Evolutionary conservation across 1,284 basidiomycete genomes (phyloP).

Genomic region (Porogramme epimiltina): DNA sequence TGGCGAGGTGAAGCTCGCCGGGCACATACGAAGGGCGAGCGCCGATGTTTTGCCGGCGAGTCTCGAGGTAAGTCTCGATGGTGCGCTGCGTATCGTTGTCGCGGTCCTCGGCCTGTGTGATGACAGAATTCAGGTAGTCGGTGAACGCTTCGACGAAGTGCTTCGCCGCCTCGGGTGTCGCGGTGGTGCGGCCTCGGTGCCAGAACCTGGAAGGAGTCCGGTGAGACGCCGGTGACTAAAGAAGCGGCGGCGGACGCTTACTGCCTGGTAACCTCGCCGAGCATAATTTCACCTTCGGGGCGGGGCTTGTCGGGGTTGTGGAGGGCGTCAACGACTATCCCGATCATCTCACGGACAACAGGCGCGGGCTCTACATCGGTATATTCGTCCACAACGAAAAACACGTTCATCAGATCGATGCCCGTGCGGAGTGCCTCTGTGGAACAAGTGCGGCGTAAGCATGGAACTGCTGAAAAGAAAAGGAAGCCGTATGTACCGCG

Average conservation of each 20-base stretch:
- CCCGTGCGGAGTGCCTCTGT: conserved; percentile 22
- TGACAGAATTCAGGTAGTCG: conserved; percentile 33
- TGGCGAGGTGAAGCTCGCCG: conserved; percentile 34
- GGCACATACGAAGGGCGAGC: conserved; percentile 35
- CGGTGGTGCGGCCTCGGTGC: conserved; percentile 8
- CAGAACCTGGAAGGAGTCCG: conserved; percentile 21
- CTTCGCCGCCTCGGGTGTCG: conserved; percentile 15
- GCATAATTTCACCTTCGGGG: neutral
- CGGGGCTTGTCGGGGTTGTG: neutral
- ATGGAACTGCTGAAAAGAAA: neutral
- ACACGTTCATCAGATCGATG: conserved; percentile 44
- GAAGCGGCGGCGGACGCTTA: neutral
- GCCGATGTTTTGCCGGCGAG: conserved; percentile 35
- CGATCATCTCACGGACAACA: conserved; percentile 27
- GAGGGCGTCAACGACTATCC: conserved; percentile 8
- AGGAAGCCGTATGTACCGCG: conserved; percentile 17
- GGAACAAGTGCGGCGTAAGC: neutral
- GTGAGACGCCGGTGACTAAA: conserved; percentile 9
- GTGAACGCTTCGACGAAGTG: conserved; percentile 24
- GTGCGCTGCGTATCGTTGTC: conserved; percentile 24
- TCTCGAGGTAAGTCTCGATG: conserved; percentile 34
- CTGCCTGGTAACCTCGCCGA: neutral
- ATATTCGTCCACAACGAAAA: conserved; percentile 46
- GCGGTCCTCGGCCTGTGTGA: conserved; percentile 33
- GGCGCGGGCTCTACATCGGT: conserved; percentile 35